Conservation (phyloP, 805 yeast species). For the Starmera quercuum region DNA sequence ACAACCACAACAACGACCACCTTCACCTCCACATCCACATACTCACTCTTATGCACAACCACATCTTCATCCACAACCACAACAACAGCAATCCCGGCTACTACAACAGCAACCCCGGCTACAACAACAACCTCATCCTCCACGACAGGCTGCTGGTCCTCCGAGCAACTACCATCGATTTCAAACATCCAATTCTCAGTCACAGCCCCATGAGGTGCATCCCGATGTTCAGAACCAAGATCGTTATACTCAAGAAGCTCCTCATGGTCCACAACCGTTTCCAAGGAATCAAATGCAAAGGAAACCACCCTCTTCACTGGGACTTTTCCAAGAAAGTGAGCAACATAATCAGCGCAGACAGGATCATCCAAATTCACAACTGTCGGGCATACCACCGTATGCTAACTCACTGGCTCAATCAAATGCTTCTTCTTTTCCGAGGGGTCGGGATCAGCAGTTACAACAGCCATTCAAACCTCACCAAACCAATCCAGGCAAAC, state of each 20-base stretch:
- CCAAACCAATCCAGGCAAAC: conserved; percentile 3
- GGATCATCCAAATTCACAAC: too few relatives aligned
- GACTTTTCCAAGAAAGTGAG: not conserved
- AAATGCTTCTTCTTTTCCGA: not conserved
- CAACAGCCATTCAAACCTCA: conserved; percentile 7
- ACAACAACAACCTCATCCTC: conserved; percentile 1
- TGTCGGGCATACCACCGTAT: not conserved
- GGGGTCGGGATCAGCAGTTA: conserved; percentile 9
- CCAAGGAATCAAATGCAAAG: too few relatives aligned
- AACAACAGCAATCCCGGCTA: conserved; percentile 1
- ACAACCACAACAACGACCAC: conserved; percentile 1
- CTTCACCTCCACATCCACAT: not conserved
- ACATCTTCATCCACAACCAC: conserved; percentile 4
- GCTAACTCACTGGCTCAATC: not conserved
- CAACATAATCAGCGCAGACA: not conserved
- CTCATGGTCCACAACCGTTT: too few relatives aligned
- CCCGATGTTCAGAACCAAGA: too few relatives aligned
- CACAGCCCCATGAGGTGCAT: too few relatives aligned
- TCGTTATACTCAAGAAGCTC: too few relatives aligned
- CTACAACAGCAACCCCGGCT: conserved; percentile 1
- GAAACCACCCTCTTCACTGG: not conserved
- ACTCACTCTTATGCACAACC: conserved; percentile 2
- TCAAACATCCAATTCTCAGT: too few relatives aligned
- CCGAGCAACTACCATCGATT: too few relatives aligned
- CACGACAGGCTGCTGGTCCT: conserved; percentile 3